Evolutionary conservation across 108 stramenopile genomes (phyloP).

Genomic region (Cyclotella distinguenda): DNA sequence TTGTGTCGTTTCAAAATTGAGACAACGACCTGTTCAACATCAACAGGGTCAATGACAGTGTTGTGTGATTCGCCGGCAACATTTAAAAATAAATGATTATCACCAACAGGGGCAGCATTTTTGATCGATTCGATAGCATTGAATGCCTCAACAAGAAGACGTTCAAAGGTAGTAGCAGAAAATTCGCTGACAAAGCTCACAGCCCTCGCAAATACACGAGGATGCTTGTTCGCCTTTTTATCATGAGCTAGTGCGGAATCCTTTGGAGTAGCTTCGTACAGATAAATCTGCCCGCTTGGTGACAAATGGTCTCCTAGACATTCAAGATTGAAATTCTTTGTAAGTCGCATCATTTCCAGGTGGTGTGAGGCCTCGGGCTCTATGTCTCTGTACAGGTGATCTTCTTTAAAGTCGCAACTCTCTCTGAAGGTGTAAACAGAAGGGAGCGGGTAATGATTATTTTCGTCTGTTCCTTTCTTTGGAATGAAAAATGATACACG

Average conservation of each 20-base stretch:
- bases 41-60: constrained; percentile 82
- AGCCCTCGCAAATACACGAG: constrained; percentile 82
- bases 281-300: constrained; percentile 86
- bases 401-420: constrained; percentile 80
- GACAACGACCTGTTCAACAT: constrained; percentile 86
- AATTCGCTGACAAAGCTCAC: constrained; percentile 81
- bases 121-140: constrained; percentile 83
- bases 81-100: constrained; percentile 98
- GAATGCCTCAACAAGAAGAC: constrained; percentile 92
- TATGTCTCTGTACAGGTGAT: constrained; percentile 88
- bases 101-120: constrained; percentile 52
- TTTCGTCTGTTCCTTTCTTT: constrained; percentile 29
- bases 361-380: constrained; percentile 91
- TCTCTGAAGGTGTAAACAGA: constrained; percentile 93
- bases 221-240: constrained; percentile 76
- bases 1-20: constrained; percentile 85
- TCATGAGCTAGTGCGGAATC: constrained; percentile 74
- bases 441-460: constrained; percentile 60
- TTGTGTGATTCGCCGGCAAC: constrained; percentile 83
- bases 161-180: constrained; percentile 77
- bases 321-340: constrained; percentile 86
- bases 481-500: constrained; percentile 80
- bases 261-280: constrained; percentile 90
- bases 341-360: constrained; percentile 85
- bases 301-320: constrained; percentile 77